Evolutionary conservation across 2,329 filamentous ascomycete species (phyloP).

Genomic region (Neopestalotiopsis sp.): DNA sequence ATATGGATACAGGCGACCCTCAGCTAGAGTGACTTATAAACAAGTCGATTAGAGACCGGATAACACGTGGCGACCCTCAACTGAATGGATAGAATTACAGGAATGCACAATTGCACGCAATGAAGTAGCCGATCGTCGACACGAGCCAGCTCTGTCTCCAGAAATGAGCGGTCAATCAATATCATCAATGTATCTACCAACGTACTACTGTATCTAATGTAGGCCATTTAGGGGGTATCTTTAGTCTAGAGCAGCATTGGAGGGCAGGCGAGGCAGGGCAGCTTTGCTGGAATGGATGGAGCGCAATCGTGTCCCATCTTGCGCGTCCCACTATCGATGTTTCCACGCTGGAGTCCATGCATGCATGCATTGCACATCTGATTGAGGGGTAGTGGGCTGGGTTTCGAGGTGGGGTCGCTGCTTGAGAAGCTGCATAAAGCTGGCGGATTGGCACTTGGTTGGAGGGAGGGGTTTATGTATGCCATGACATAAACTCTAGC

Average conservation of each 20-base stretch:
- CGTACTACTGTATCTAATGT: background rate
- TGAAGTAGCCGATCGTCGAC: background rate
- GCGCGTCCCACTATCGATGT: slow-evolving; percentile 11
- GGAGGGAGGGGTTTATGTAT: background rate
- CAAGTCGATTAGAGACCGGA: background rate
- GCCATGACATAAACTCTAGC: slow-evolving; percentile 8
- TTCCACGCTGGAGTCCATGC: background rate
- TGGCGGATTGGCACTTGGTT: background rate
- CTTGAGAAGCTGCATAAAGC: background rate
- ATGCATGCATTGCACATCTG: background rate
- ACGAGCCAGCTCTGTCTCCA: background rate
- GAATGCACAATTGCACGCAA: slow-evolving; percentile 2
- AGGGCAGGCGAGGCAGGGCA: background rate
- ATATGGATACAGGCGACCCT: background rate
- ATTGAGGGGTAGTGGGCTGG: slow-evolving; percentile 1
- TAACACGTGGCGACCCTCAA: slow-evolving; percentile 7
- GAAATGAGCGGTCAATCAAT: slow-evolving; percentile 3
- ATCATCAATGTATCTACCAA: background rate
- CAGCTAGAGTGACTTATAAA: background rate
- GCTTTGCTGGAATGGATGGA: background rate
- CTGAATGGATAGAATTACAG: background rate
- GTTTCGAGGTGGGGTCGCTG: slow-evolving; percentile 5
- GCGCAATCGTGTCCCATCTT: slow-evolving; percentile 13
- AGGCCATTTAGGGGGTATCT: background rate
- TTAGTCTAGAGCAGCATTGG: slow-evolving; percentile 2